Evolutionary conservation across 2,329 filamentous ascomycete genomes (phyloP), one percentile per base, ranked within the genome.

Genomic region (Bipolaris sorokiniana): DNA sequence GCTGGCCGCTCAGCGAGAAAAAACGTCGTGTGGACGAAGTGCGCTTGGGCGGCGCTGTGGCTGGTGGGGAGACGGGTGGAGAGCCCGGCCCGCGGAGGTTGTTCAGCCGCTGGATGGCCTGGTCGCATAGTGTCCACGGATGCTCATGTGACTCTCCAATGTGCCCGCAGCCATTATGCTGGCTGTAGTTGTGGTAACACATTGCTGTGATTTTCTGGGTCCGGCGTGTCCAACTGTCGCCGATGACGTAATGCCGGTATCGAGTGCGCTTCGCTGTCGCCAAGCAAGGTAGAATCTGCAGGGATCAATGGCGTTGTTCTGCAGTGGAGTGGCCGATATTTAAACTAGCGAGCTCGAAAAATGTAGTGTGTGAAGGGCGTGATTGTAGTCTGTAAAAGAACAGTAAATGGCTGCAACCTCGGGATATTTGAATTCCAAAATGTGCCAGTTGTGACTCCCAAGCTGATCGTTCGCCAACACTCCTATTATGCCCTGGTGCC

Each of bases 111-210:
- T 59, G 54, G 34, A 69, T 47, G 11, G 71, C 72, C 3, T 36
- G 26, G 46, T 58, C 46, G 63, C 73, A 76, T 26, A 73, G 64
- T 3, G 71, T 72, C 65, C 66, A 75, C 11, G 67, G 65, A 5
- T 60, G 51, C 15, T 58, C 55, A 54, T 71, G 61, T 10, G 65
- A 62, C 54, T 68, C 64, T 20, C 66, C 71, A 42, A 71, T 65
- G 47, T 76, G 73, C n/a, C 70, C 71, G 58, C 73, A 76, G 41
- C 73, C 72, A 33, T 66, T 67, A 46, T 74, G 72, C 45, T 66
- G 63, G n/a, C 66, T 71, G 60, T 68, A 70, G 61, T 76, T 76
- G 48, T 73, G 67, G 38, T 63, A 71, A 46, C 71, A 74, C 71
- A 74, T 73, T 1, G 28, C 22, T 6, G 31, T 26, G 40, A 3